These are phyloP conservation scores for Xylaria sp. DNA, from an alignment of 2,329 filamentous ascomycete species.

Conservation along the genomic window DNA sequence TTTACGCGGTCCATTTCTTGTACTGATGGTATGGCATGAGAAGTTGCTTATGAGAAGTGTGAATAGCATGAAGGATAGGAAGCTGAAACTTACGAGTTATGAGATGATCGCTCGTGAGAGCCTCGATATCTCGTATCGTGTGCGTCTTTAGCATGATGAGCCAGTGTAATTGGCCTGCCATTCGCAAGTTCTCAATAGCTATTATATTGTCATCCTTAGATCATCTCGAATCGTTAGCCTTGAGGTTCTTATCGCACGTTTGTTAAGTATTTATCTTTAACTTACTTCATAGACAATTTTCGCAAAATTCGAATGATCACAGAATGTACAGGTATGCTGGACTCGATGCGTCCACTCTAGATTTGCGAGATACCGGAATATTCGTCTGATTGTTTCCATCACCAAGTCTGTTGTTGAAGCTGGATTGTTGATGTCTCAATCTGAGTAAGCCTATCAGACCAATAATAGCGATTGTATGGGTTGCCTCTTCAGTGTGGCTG, in stretches of 20 bases:
- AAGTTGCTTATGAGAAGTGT: background rate
- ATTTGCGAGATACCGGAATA: conserved; percentile 19
- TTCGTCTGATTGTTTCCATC: background rate
- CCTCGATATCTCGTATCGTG: conserved; percentile 26
- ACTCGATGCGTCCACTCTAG: conserved; percentile 29
- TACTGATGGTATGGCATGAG: conserved; percentile 1
- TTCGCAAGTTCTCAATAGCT: conserved; percentile 8
- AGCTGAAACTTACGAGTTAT: background rate
- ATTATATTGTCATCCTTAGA: conserved; percentile 3
- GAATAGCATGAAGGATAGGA: background rate
- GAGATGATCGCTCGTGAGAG: conserved; percentile 8
- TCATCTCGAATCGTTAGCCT: background rate
- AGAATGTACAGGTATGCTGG: conserved; percentile 25
- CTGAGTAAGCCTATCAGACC: background rate
- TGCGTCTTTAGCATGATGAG: conserved; percentile 29
- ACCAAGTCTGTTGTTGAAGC: background rate
- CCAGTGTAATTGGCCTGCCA: conserved; percentile 27
- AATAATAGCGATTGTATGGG: background rate
- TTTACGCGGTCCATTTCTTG: conserved; percentile 21
- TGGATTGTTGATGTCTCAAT: too few relatives aligned
- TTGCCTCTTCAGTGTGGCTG: conserved; percentile 3
- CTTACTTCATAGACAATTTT: conserved; percentile 30
- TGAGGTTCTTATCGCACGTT: background rate
- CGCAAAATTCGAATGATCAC: conserved; percentile 23
- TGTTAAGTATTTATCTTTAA: background rate